Base-by-base conservation (phyloP, 345 rosid species). In the Brassica carinata region DNA sequence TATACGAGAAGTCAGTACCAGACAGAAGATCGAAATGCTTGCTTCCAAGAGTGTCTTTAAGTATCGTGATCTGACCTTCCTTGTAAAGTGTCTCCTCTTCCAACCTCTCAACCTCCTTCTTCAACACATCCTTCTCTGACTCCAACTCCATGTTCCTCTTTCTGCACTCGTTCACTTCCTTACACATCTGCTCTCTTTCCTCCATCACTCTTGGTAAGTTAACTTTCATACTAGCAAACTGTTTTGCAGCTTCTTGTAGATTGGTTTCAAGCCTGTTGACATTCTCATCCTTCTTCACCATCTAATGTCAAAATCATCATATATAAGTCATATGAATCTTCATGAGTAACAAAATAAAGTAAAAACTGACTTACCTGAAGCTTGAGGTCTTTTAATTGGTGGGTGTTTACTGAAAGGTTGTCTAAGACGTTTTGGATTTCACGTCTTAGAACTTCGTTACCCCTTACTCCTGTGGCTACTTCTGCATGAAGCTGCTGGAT, bases 1-100 rank as follows among this genome's bases (percentile, higher is more conserved):
- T 45, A 66, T 74, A 79, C n/a, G 89, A 72, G 38, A 85, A 80
- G 72, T 88, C 90, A 1, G 88, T 88, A 79, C 88, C 83, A 0
- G 87, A 86, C 65, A 93, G 89, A 64, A 96, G 87, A 81, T 89
- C 91, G 14, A 89, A 89, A 43, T 85, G 81, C 72, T 82, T 87
- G 72, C 67, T 87, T 65, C 88, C 85, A 64, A 94, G 67, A 13
- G 89, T 67, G 81, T 96, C 99, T 81, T 89, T 92, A 7, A 94
- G 86, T 72, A 96, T 92, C 5, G 95, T 91, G 75, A 96, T 92
- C 74, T 96, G 92, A 40, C 99, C 97, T 88, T 94, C 99, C 72
- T 91, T 94, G 76, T 87, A 59, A 38, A 89, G 97, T 55, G 89
- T 76, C 67, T 94, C 98, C 71, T 96, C 98, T 48, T 96, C 98